These are phyloP conservation scores for Phytophthora macrochlamydospora DNA, from an alignment of 352 stramenopile species.

Conservation along the genomic window DNA sequence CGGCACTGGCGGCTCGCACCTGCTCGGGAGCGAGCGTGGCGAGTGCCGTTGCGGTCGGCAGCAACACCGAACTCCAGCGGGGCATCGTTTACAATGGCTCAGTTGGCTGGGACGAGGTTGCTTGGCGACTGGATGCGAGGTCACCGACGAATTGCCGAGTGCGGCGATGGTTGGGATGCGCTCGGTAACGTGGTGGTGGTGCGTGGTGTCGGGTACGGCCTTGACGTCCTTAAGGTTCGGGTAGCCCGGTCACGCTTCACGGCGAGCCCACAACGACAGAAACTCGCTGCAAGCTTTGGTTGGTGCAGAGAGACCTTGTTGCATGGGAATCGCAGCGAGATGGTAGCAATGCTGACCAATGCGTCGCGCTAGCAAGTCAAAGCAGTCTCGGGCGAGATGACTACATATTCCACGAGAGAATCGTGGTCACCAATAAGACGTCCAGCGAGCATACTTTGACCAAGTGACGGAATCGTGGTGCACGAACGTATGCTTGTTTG, in stretches of 20 bases:
- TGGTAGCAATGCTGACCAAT: too few species aligned
- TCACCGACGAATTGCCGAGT: slow-evolving; percentile 11
- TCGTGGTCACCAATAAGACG: too few species aligned
- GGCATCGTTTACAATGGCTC: slow-evolving; percentile 7
- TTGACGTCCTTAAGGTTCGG: slow-evolving; percentile 5
- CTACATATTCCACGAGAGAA: too few species aligned
- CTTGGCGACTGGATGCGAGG: background rate
- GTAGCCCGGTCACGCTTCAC: slow-evolving; percentile 14
- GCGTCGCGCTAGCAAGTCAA: too few species aligned
- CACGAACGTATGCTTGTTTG: too few species aligned
- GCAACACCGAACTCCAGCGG: slow-evolving; percentile 12
- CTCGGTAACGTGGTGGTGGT: slow-evolving; percentile 1
- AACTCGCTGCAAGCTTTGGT: background rate
- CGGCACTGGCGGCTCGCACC: slow-evolving; percentile 11
- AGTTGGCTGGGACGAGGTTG: background rate
- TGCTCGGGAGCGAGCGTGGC: slow-evolving; percentile 10
- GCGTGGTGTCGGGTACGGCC: background rate
- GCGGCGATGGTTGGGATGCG: slow-evolving; percentile 1
- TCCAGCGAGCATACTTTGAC: too few species aligned
- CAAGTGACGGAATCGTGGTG: too few species aligned
- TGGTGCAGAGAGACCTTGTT: background rate
- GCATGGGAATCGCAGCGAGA: background rate
- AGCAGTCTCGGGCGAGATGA: too few species aligned
- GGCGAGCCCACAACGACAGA: background rate
- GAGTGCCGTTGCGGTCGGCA: slow-evolving; percentile 6